Base-by-base conservation (phyloP, 257 asterid genomes). In the Verbascum thapsus region DNA sequence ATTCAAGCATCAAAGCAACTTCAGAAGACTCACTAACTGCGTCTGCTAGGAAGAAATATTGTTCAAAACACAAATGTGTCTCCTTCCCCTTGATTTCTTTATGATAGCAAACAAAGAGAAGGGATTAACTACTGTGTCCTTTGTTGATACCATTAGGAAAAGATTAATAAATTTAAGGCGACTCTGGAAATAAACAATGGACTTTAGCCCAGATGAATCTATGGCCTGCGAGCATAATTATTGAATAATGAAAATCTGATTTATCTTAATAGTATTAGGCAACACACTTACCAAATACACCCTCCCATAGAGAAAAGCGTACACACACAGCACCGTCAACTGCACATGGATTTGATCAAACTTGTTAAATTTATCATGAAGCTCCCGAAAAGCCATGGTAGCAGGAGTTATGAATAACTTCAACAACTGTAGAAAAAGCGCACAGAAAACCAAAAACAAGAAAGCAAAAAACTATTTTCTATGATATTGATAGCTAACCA, bases 261-360 rank as follows among this genome's bases (percentile, higher is more conserved):
- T 67, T 43, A 48, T 23, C 49, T 23, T 6, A 50, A n/a, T 40
- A 30, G 63, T 8, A 58, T 54, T 30, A 63, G 34, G 54, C 45
- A 37, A 66, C 22, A 18, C 41, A 78, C 95, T 80, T 81, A 92
- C 99, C 95, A 92, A 73, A 74, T 92, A 92, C 65, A 87, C 84
- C 77, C 91, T 87, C 74, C 99, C 99, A 32, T 92, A 92, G 61
- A 92, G 99, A 78, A 92, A 92, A 47, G 86, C 74, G 60, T 89
- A 92, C 58, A 85, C 81, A 45, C 95, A 85, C 76, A 92, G 85
- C 74, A 90, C 97, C 26, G 99, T 92, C 83, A 92, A 68, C 99
- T 92, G 97, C 97, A 86, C 11, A 64, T 58, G 75, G 45, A 51
- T 59, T 52, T 30, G 55, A 67, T 26, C 5, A 17, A 51, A 50